Conservation (phyloP, 768 basidiomycete genomes). For the Pholiota molesta region DNA sequence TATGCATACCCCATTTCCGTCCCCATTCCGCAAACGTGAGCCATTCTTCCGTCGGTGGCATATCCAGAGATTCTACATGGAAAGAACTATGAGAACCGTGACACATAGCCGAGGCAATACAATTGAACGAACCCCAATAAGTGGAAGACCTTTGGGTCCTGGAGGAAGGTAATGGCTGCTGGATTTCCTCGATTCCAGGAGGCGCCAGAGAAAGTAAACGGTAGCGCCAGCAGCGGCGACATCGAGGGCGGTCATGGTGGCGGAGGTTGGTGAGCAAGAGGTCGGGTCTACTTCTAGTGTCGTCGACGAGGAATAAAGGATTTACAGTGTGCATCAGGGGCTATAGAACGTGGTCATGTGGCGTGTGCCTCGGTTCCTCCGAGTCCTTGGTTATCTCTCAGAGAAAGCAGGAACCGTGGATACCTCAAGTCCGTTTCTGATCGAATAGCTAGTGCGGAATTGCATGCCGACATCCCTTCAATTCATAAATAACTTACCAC, state of each 20-base stretch:
- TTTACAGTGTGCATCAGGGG: not conserved
- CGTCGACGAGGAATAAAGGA: not conserved
- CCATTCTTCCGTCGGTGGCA: slow-evolving; percentile 50
- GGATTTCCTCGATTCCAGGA: slow-evolving; percentile 23
- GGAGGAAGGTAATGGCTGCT: slow-evolving; percentile 36
- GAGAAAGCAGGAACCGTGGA: not conserved
- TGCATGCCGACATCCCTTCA: not conserved
- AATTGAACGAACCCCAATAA: slow-evolving; percentile 39
- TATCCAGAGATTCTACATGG: slow-evolving; percentile 46
- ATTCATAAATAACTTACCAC: not conserved
- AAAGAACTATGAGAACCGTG: slow-evolving; percentile 1
- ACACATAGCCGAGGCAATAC: not conserved
- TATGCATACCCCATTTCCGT: slow-evolving; percentile 47
- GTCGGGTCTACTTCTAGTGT: not conserved
- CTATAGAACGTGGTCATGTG: not conserved
- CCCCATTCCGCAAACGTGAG: slow-evolving; percentile 54
- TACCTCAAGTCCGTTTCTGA: not conserved
- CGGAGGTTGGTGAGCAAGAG: not conserved
- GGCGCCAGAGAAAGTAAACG: slow-evolving; percentile 14
- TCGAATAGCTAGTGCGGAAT: not conserved
- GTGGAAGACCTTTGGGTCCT: slow-evolving; percentile 43
- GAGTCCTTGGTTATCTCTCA: not conserved
- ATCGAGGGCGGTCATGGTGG: slow-evolving; percentile 8
- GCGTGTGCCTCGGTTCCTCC: not conserved
- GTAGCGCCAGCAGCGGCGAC: slow-evolving; percentile 1